A percentile compares a stretch with the other conserved stretches of the same genome.
These are phyloP conservation scores for Fraxinus quadrangulata DNA, from an alignment of 257 asterid species.

Conservation along the genomic window DNA sequence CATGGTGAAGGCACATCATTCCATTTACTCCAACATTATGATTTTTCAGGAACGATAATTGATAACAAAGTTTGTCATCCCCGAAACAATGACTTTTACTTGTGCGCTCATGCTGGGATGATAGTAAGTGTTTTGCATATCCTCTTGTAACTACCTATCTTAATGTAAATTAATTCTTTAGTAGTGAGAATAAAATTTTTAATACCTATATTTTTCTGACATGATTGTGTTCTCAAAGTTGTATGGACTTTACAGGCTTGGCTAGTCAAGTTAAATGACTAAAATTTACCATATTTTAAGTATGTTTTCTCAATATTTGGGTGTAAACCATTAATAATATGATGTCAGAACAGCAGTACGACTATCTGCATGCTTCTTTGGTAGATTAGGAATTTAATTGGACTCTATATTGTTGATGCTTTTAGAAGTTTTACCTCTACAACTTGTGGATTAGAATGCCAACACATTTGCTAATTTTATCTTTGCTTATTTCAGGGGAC, in stretches of 20 bases:
- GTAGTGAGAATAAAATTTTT: too few species aligned
- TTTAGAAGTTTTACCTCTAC: neutral
- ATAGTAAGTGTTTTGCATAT: conserved; percentile 49
- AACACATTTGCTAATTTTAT: neutral
- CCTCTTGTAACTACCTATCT: neutral
- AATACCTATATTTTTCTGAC: too few species aligned
- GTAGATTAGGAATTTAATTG: neutral
- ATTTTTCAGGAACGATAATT: conserved; percentile 75
- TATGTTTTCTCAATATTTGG: neutral
- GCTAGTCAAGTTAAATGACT: neutral
- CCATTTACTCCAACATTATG: neutral
- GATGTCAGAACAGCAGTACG: neutral
- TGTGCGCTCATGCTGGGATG: conserved; percentile 97
- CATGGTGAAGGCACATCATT: neutral
- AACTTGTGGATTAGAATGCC: neutral
- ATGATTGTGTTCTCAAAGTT: neutral
- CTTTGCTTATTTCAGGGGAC: conserved; percentile 59
- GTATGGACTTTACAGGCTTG: neutral
- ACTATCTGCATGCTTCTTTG: neutral
- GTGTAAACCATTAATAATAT: too few species aligned
- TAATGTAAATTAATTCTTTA: neutral
- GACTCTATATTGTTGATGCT: neutral
- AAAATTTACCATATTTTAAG: neutral
- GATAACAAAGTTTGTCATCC: conserved; percentile 89
- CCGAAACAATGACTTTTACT: conserved; percentile 79